phyloP scores from a whole-genome alignment of 257 asterid genomes.

The Osmanthus fragrans region DNA sequence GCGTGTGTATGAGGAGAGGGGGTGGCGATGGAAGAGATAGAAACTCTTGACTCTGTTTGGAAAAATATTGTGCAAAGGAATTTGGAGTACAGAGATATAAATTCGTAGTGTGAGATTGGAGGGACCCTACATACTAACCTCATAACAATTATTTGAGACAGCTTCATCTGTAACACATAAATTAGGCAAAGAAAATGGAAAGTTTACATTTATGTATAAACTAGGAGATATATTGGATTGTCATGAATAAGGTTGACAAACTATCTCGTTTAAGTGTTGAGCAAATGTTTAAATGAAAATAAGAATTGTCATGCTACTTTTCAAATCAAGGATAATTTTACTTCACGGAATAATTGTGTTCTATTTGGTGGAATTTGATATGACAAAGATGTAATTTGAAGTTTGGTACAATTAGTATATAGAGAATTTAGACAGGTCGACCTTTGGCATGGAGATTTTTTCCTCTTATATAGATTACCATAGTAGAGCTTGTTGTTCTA shows the following conservation, averaged over 20 bases:
- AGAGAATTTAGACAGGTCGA: too few species aligned
- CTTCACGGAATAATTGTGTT: too few species aligned
- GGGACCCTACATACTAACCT: constrained; percentile 25
- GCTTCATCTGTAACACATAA: neutral
- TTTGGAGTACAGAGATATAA: constrained; percentile 19
- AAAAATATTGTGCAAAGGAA: constrained; percentile 3
- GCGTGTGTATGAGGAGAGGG: neutral
- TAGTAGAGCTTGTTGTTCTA: too few species aligned
- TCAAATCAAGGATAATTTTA: too few species aligned
- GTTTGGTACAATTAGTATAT: too few species aligned
- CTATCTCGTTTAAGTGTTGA: neutral
- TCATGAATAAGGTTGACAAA: neutral
- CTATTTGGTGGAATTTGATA: too few species aligned
- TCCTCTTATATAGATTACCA: too few species aligned
- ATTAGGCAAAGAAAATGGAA: neutral
- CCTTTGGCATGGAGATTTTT: too few species aligned
- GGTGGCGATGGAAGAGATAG: neutral
- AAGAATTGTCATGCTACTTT: too few species aligned
- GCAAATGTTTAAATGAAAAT: neutral
- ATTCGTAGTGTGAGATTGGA: constrained; percentile 38
- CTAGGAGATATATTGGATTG: neutral
- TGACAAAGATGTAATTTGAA: too few species aligned
- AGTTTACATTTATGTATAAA: neutral
- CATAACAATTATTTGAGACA: constrained; percentile 19
- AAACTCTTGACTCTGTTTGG: neutral